Evolutionary conservation across 2,329 filamentous ascomycete genomes (phyloP).

Genomic region (Fusarium marasasianum): DNA sequence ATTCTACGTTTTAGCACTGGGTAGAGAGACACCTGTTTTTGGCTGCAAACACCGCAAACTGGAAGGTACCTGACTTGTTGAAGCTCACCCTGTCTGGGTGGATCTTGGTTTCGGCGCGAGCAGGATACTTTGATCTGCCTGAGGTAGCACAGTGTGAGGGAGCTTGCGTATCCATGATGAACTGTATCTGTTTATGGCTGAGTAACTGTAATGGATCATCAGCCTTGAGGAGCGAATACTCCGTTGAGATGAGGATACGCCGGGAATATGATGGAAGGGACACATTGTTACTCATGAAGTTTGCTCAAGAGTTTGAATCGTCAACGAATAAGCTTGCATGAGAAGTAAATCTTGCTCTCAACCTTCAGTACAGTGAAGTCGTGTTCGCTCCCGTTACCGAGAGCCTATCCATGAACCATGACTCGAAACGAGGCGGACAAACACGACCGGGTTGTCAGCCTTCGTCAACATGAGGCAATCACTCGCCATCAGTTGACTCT

Average conservation of each 20-base stretch:
- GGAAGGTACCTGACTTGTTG: constrained; percentile 35
- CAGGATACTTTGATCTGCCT: constrained; percentile 22
- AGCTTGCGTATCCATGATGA: constrained; percentile 28
- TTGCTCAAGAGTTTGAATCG: background rate
- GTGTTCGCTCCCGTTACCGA: constrained; percentile 25
- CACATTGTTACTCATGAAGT: background rate
- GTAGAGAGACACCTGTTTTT: constrained; percentile 28
- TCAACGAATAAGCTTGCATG: background rate
- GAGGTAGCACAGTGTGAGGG: constrained; percentile 17
- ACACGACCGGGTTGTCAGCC: constrained; percentile 15
- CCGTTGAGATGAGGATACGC: background rate
- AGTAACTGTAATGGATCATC: constrained; percentile 23
- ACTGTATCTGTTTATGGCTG: constrained; percentile 20
- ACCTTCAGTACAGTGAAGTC: background rate
- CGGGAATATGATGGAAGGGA: background rate
- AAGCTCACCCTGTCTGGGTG: constrained; percentile 29
- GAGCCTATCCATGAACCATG: constrained; percentile 21
- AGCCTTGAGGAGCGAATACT: background rate
- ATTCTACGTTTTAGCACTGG: constrained; percentile 38
- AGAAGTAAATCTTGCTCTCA: background rate
- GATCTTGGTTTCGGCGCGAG: constrained; percentile 14
- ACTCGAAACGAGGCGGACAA: constrained; percentile 35
- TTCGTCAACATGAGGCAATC: constrained; percentile 31
- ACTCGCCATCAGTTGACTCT: constrained; percentile 10
- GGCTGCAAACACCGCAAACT: constrained; percentile 21